Evolutionary conservation across 306 rosid species (phyloP).

Genomic region (Fragaria ananassa): DNA sequence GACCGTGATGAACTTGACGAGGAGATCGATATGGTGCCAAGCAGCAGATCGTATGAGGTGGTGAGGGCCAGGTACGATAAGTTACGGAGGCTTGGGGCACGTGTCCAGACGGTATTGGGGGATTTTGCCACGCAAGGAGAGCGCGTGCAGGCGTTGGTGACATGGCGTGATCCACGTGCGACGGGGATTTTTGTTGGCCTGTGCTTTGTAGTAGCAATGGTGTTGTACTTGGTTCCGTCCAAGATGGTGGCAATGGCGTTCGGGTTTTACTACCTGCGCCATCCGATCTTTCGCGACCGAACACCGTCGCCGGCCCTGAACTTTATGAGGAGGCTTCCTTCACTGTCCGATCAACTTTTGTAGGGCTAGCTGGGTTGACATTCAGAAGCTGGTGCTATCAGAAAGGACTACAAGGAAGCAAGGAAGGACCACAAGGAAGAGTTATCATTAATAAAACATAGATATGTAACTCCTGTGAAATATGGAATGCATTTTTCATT

Average conservation of each 20-base stretch:
- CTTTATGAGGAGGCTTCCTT: slow-evolving; percentile 75
- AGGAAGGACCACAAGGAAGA: too few relatives aligned
- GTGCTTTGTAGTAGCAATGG: slow-evolving; percentile 61
- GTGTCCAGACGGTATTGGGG: slow-evolving; percentile 68
- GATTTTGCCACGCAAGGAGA: slow-evolving; percentile 81
- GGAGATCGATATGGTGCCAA: slow-evolving; percentile 64
- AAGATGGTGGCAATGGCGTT: slow-evolving; percentile 73
- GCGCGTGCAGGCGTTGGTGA: slow-evolving; percentile 74
- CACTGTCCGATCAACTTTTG: slow-evolving; percentile 68
- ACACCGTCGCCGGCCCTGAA: slow-evolving; percentile 65
- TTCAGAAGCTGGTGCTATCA: neutral
- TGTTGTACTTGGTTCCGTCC: slow-evolving; percentile 64
- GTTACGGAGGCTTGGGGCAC: slow-evolving; percentile 63
- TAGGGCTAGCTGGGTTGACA: slow-evolving; percentile 18
- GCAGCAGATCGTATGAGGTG: slow-evolving; percentile 34
- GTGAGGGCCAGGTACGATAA: slow-evolving; percentile 62
- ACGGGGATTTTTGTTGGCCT: slow-evolving; percentile 67
- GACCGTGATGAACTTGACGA: slow-evolving; percentile 79
- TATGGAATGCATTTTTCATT: neutral
- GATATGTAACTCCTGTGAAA: neutral
- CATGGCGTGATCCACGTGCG: slow-evolving; percentile 90
- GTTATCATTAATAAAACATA: too few relatives aligned
- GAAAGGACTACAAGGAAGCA: too few relatives aligned
- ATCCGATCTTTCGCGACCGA: slow-evolving; percentile 72
- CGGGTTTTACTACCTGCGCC: slow-evolving; percentile 79